Percentiles rank a stretch among this genome's conserved stretches.
phyloP scores from a whole-genome alignment of 352 stramenopile species.

The Phytopythium chamaehyphon region DNA sequence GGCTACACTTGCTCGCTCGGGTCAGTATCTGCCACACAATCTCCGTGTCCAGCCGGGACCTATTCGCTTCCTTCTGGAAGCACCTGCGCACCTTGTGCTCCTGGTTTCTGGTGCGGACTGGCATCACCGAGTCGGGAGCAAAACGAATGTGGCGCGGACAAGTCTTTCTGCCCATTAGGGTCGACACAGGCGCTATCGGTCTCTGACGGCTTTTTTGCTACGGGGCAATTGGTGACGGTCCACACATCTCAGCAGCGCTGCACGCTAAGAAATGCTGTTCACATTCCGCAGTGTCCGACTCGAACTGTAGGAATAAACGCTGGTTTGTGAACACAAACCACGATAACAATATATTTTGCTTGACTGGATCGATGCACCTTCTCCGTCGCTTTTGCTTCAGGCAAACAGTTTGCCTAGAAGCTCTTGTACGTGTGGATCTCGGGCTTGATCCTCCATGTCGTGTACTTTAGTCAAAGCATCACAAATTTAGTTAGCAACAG shows the following conservation, averaged over 20 bases:
- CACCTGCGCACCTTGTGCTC: slow-evolving; percentile 39
- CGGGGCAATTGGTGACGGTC: slow-evolving; percentile 26
- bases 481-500: too few species aligned
- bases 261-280: slow-evolving; percentile 26
- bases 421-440: slow-evolving; percentile 69
- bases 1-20: slow-evolving; percentile 48
- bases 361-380: too few species aligned
- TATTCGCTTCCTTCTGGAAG: slow-evolving; percentile 54
- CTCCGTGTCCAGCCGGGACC: slow-evolving; percentile 45
- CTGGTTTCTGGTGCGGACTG: slow-evolving; percentile 51
- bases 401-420: slow-evolving; percentile 39
- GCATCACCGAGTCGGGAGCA: slow-evolving; percentile 44
- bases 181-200: slow-evolving; percentile 29
- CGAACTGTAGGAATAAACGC: slow-evolving; percentile 38
- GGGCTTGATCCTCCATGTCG: slow-evolving; percentile 69
- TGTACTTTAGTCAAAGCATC: slow-evolving; percentile 54
- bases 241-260: slow-evolving; percentile 43
- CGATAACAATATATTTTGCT: too few species aligned
- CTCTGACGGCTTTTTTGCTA: slow-evolving; percentile 33
- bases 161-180: slow-evolving; percentile 48
- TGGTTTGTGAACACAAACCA: slow-evolving; percentile 8
- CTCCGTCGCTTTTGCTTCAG: background rate
- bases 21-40: slow-evolving; percentile 35
- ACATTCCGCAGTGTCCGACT: slow-evolving; percentile 56
- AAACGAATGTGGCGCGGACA: slow-evolving; percentile 41